Conservation (phyloP, 2,329 filamentous ascomycete genomes). For the Mollisia scopiformis region DNA sequence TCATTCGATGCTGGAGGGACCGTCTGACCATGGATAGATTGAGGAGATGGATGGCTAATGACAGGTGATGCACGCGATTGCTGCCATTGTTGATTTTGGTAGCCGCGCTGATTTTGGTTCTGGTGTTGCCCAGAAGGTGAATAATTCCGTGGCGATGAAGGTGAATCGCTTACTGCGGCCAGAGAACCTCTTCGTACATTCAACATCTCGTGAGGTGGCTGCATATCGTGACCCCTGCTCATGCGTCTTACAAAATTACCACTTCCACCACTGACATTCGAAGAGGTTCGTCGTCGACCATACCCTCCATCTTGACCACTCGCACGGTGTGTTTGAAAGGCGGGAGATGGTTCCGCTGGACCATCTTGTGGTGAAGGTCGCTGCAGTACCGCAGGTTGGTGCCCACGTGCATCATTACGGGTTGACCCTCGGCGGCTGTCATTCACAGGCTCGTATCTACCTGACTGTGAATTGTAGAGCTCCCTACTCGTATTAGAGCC, state of each 20-base stretch:
- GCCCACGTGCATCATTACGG: conserved; percentile 66
- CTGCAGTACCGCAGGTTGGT: conserved; percentile 80
- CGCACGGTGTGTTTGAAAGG: conserved; percentile 79
- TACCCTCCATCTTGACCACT: conserved; percentile 69
- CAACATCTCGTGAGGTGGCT: conserved; percentile 40
- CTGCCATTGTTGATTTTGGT: conserved; percentile 42
- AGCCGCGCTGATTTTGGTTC: conserved; percentile 27
- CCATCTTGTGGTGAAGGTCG: conserved; percentile 67
- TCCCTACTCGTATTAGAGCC: conserved; percentile 69
- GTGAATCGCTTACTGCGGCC: conserved; percentile 53
- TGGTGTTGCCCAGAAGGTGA: conserved; percentile 36
- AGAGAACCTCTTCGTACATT: conserved; percentile 52
- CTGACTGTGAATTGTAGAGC: conserved; percentile 93
- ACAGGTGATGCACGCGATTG: conserved; percentile 41
- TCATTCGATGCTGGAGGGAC: conserved; percentile 40
- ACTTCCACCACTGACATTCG: conserved; percentile 87
- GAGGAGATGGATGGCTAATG: conserved; percentile 38
- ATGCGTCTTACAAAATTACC: conserved; percentile 59
- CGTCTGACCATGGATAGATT: conserved; percentile 31
- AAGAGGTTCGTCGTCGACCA: conserved; percentile 80
- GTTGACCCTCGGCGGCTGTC: conserved; percentile 72
- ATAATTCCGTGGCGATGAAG: conserved; percentile 49
- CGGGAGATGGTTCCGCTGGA: conserved; percentile 81
- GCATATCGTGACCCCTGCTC: conserved; percentile 37
- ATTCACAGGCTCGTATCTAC: conserved; percentile 85